Evolutionary conservation across 169 alveolate species (phyloP).

Genomic region (Plasmodium gonderi): DNA sequence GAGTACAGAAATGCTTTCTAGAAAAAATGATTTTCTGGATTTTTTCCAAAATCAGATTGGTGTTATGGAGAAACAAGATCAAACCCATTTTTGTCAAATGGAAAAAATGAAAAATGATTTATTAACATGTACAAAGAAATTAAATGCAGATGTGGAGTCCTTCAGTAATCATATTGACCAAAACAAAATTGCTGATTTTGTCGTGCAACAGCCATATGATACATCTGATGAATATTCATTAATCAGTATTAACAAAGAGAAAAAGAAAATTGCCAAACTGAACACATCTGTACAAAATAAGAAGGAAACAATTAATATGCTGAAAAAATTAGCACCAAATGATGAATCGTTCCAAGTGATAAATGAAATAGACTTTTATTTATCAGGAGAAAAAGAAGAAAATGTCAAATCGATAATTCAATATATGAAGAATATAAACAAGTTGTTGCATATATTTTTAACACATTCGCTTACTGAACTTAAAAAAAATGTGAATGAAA

Average conservation of each 20-base stretch:
- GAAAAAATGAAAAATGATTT: slow-evolving; percentile 21
- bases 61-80: slow-evolving; percentile 8
- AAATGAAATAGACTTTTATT: neutral
- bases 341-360: neutral
- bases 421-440: slow-evolving; percentile 13
- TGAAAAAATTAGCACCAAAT: neutral
- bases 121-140: slow-evolving; percentile 7
- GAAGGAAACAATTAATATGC: neutral
- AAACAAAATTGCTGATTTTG: too few relatives aligned
- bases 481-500: slow-evolving; percentile 16
- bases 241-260: too few relatives aligned
- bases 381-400: neutral
- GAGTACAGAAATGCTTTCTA: neutral
- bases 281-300: neutral
- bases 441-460: slow-evolving; percentile 7
- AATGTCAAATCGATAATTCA: neutral
- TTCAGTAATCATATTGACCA: too few relatives aligned
- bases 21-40: slow-evolving; percentile 6
- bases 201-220: too few relatives aligned
- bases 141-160: too few relatives aligned
- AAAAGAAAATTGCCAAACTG: neutral
- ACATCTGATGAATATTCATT: too few relatives aligned
- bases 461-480: neutral
- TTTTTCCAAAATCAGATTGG: slow-evolving; percentile 28
- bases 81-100: neutral